Percentiles rank a stretch among this genome's conserved stretches.
Conservation (phyloP, 176 grass and related monocot genomes). For the Musa troglodytarum region DNA sequence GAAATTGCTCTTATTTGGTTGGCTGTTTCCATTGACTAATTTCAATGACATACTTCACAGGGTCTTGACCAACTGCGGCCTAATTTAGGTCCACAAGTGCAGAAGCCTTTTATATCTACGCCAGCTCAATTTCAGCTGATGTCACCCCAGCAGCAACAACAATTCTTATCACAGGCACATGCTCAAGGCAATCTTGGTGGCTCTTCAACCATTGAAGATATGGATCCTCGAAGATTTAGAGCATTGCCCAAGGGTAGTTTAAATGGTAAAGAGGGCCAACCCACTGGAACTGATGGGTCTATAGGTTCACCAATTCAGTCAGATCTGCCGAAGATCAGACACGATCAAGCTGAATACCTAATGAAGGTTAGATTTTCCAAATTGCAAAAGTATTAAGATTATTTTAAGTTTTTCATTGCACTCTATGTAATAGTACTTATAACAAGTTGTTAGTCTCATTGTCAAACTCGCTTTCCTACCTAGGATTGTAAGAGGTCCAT, state of each 20-base stretch:
- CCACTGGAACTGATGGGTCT: conserved; percentile 58
- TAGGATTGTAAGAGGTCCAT: too few relatives aligned
- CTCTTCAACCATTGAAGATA: conserved; percentile 58
- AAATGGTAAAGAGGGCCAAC: conserved; percentile 76
- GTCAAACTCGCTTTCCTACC: too few relatives aligned
- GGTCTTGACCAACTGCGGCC: conserved; percentile 83
- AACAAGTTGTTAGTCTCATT: too few relatives aligned
- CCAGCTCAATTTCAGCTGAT: conserved; percentile 92
- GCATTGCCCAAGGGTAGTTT: conserved; percentile 42
- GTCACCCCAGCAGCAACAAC: conserved; percentile 90
- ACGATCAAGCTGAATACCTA: conserved; percentile 46
- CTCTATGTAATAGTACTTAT: too few relatives aligned
- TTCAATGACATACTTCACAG: conserved; percentile 22
- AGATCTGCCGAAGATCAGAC: conserved; percentile 59
- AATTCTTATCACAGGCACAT: conserved; percentile 90
- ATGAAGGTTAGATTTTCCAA: too few relatives aligned
- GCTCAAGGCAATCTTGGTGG: conserved; percentile 59
- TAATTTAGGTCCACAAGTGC: conserved; percentile 79
- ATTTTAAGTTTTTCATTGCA: too few relatives aligned
- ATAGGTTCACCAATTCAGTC: conserved; percentile 81
- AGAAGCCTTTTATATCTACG: conserved; percentile 86
- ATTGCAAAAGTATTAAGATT: too few relatives aligned
- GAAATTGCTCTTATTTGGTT: neutral
- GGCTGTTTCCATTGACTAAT: neutral
- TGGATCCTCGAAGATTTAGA: conserved; percentile 71